Base-by-base conservation (phyloP, 192 early-diverging fungal genomes). In the Coemansia sp. region DNA sequence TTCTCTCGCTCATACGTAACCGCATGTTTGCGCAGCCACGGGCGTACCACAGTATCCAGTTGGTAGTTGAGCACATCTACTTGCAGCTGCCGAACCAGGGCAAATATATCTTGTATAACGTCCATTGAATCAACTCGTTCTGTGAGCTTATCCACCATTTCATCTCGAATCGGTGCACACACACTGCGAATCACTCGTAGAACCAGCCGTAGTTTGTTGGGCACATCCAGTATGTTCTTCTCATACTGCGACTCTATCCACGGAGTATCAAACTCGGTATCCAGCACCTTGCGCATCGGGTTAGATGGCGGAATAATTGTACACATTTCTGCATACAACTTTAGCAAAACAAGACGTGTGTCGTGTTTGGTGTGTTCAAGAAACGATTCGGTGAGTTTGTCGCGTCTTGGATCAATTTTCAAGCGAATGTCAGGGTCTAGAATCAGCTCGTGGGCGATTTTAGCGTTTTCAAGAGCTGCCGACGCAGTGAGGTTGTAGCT, bases 11-110 rank as follows among this genome's bases (percentile, higher is more conserved):
- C 76, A 39, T 79, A 79, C 29, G 73, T 67, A 1, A 70, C 65
- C 1, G 67, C 71, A 21, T 79, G 76, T 14, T 49, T 23, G 15
- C 60, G 64, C 43, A 79, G 64, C 70, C 72, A 79, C 12, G 76
- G 76, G 9, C 76, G 71, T 14, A 79, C 72, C 4, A 69, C 54
- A 1, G 67, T 66, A 9, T 73, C 62, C 17, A 79, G 57, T 43
- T 73, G 71, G 43, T 73, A 62, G 59, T 79, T 79, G 24, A 79
- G 72, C 38, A 64, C 66, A 32, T 79, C 76, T 15, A 66, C 25
- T 1, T 65, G 67, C 7, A 73, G 48, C 22, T 60, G 59, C 57
- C 61, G 76, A 23, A 79, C 64, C 11, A 79, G 62, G 14, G 19
- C 50, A 60, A 79, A 50, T 4, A 65, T 58, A 19, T 39, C 43